phyloP scores from a whole-genome alignment of 1,284 basidiomycete genomes.

The Kwoniella shivajii region DNA sequence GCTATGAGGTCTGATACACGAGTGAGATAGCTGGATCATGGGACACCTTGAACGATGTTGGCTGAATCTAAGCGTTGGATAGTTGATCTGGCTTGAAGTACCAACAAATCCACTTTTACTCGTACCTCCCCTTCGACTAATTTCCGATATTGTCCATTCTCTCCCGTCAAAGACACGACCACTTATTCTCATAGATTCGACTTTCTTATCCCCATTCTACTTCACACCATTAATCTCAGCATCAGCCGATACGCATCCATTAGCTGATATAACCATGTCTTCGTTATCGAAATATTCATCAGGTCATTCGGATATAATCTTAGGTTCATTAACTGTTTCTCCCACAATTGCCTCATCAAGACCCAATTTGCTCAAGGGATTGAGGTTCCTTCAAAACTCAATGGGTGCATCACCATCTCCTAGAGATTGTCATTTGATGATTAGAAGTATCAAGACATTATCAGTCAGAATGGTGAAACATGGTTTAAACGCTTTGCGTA shows the following conservation, averaged over 20 bases:
- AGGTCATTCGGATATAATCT: constrained; percentile 88
- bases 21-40: constrained; percentile 61
- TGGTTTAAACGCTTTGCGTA: constrained; percentile 75
- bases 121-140: constrained; percentile 64
- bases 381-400: constrained; percentile 91
- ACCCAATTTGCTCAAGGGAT: constrained; percentile 48
- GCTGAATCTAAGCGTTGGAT: no score
- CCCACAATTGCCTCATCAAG: constrained; percentile 15
- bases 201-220: constrained; percentile 90
- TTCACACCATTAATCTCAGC: constrained; percentile 79
- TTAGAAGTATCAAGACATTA: constrained; percentile 89
- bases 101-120: constrained; percentile 91
- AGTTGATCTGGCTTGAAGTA: constrained; percentile 96
- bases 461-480: constrained; percentile 84
- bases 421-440: constrained; percentile 88
- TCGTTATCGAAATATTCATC: constrained; percentile 88
- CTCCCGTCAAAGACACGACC: constrained; percentile 56
- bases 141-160: constrained; percentile 69
- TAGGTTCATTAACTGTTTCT: constrained; percentile 73
- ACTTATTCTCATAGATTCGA: constrained; percentile 87
- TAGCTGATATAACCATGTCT: constrained; percentile 52
- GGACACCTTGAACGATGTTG: no score
- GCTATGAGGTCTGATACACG: constrained; percentile 78
- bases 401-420: constrained; percentile 83
- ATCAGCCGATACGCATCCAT: constrained; percentile 51